A percentile compares a stretch with the other conserved stretches of the same genome.
Evolutionary conservation across 2,329 filamentous ascomycete genomes (phyloP).

Genomic region (Alternaria angustiovoidea): DNA sequence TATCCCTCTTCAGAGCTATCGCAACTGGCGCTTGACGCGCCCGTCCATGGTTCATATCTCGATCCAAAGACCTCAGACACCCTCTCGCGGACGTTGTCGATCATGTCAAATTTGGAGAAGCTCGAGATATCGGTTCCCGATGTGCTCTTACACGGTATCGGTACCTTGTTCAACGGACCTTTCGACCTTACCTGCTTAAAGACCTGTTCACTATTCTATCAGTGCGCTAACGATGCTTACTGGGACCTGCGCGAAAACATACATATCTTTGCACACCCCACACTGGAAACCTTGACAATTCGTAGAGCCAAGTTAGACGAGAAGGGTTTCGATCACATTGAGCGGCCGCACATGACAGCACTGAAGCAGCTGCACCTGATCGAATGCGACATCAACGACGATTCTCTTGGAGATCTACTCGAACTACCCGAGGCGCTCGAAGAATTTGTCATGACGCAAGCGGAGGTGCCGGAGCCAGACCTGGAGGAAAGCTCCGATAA

Average conservation of each 20-base stretch:
- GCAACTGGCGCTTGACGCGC: constrained; percentile 39
- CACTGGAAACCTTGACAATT: constrained; percentile 39
- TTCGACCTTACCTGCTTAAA: constrained; percentile 46
- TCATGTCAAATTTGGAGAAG: constrained; percentile 45
- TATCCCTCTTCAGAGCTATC: constrained; percentile 44
- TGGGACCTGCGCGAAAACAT: constrained; percentile 48
- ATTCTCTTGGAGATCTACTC: constrained; percentile 41
- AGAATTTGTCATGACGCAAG: constrained; percentile 45
- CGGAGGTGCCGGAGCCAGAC: constrained; percentile 40
- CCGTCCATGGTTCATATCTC: constrained; percentile 35
- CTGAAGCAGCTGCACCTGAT: constrained; percentile 39
- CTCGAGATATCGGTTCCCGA: constrained; percentile 45
- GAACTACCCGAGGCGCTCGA: constrained; percentile 42
- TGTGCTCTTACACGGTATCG: constrained; percentile 40
- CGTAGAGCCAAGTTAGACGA: constrained; percentile 42
- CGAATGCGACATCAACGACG: constrained; percentile 47
- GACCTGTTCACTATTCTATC: constrained; percentile 42
- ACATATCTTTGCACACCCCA: constrained; percentile 45
- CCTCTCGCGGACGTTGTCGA: constrained; percentile 42
- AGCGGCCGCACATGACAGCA: constrained; percentile 40
- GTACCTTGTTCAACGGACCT: constrained; percentile 44
- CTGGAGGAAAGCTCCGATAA: constrained; percentile 45
- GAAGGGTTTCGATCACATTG: constrained; percentile 41
- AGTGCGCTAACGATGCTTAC: constrained; percentile 42
- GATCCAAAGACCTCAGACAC: constrained; percentile 37